Base-by-base conservation (phyloP, 2,329 filamentous ascomycete species). In the Xylariaceae sp. region DNA sequence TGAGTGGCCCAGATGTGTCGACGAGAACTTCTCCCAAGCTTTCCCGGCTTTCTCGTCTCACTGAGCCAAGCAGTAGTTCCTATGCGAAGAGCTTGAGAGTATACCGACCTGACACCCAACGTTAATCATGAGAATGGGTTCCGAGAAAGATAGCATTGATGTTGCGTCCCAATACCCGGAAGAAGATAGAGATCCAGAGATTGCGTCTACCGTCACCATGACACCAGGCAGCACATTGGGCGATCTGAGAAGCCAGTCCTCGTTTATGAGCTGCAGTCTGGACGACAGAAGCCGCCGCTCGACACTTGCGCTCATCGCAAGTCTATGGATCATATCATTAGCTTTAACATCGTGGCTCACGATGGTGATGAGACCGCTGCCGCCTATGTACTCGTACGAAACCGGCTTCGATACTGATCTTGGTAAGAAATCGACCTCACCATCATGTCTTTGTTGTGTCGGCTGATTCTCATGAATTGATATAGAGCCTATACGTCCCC, bases 331-430 rank as follows among this genome's bases (percentile, higher is more conserved):
- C 23, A 29, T 26, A 6, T 50, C 46, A n/a, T n/a, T 50, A 8
- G 46, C 12, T 7, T 6, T 50, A 1, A 21, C 46, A 33, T 23
- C 46, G 9, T 50, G 46, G 46, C 21, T 50, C 24, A 36, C 26
- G 11, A 24, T 8, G 16, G 28, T 31, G 12, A 16, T 50, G 14
- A 9, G 34, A 17, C 34, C 44, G 12, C 12, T 17, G n/a, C 7
- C 31, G 4, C 46, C 14, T 39, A 39, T 4, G 31, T 33, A 50
- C 6, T 39, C 2, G 2, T 50, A 50, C 24, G 46, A 50, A 19
- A 50, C 46, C 9, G 46, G 46, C 7, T 50, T 50, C 21, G 34
- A 40, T 17, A 50, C 34, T 21, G 46, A 50, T 23, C 36, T 50
- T 8, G 36, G 46, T 50, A n/a, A n/a, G n/a, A n/a, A n/a, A n/a